A percentile compares a stretch with the other conserved stretches of the same genome.
Conservation (phyloP, 2,329 filamentous ascomycete genomes). For the Ceratocystis eucalypticola region DNA sequence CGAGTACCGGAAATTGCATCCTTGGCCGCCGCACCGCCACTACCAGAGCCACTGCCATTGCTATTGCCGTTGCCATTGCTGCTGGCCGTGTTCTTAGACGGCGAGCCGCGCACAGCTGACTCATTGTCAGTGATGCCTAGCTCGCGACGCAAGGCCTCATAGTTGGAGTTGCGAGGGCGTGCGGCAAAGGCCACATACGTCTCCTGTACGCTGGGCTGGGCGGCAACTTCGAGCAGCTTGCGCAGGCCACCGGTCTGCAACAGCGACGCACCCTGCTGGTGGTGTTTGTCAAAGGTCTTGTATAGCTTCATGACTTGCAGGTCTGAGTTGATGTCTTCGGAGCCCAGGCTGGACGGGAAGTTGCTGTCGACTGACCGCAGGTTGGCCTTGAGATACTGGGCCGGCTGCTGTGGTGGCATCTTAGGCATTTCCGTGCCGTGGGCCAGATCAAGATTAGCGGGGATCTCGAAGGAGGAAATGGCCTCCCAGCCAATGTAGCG, state of each 20-base stretch:
- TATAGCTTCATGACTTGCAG: slow-evolving; percentile 45
- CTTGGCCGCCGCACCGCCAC: slow-evolving; percentile 29
- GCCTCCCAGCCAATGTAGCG: slow-evolving; percentile 47
- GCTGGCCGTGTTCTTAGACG: slow-evolving; percentile 10
- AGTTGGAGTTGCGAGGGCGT: slow-evolving; percentile 31
- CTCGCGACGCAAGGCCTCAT: slow-evolving; percentile 37
- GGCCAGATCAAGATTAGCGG: slow-evolving; percentile 44
- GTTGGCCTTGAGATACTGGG: slow-evolving; percentile 46
- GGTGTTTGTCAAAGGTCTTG: slow-evolving; percentile 40
- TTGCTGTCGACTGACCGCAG: slow-evolving; percentile 42
- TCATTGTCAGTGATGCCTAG: slow-evolving; percentile 34
- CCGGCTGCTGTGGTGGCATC: slow-evolving; percentile 43
- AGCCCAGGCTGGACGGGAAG: slow-evolving; percentile 37
- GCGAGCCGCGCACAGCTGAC: slow-evolving; percentile 25
- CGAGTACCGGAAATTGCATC: slow-evolving; percentile 42
- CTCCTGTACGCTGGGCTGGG: slow-evolving; percentile 34
- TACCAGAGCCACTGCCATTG: neutral
- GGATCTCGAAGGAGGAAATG: slow-evolving; percentile 45
- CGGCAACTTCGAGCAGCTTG: slow-evolving; percentile 42
- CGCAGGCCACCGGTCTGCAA: slow-evolving; percentile 40
- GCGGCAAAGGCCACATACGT: slow-evolving; percentile 36
- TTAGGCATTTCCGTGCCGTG: slow-evolving; percentile 42
- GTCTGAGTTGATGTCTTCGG: slow-evolving; percentile 42
- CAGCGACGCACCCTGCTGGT: slow-evolving; percentile 44
- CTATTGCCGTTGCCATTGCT: neutral